Base-by-base conservation (phyloP, 2,329 filamentous ascomycete genomes). In the Epichloe sylvatica region DNA sequence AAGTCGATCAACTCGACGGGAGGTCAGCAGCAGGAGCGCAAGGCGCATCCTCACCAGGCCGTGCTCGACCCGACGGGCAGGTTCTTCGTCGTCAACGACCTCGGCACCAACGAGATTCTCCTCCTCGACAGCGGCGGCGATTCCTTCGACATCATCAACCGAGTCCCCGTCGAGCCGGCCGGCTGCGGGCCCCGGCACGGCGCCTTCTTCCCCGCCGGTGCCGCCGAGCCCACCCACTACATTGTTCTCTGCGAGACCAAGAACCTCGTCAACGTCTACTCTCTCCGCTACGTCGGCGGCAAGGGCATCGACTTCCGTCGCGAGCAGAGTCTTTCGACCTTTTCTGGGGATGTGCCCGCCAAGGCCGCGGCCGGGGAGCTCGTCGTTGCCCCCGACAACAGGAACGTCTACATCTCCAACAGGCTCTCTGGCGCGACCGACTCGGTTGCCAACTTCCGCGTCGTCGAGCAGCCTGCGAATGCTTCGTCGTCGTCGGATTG, bases 111-210 rank as follows among this genome's bases (percentile, higher is more conserved):
- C 61, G 58, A 61, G n/a, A 55, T 77, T 35, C 54, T 73, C 36
- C 55, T 76, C 49, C 59, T 76, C 36, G 70, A 75, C 63, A 61
- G 66, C 49, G 55, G 64, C 53, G 61, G 66, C 52, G 68, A 72
- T 48, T 57, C 60, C 15, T 75, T 63, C 56, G 58, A 61, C 6
- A 56, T 74, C 40, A 60, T 60, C 35, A 65, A 60, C 56, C 59
- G 56, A 40, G 57, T 67, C 38, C 44, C 54, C 5, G 60, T 71
- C 50, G 53, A 56, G 21, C 62, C 64, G 11, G 56, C 63, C 11
- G 70, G 69, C 50, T 68, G 67, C 38, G 74, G 74, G 0, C 74
- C 74, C 3, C 72, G 74, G 17, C 74, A 77, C 56, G 73, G 71
- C 45, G 66, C 66, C 55, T 76, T 74, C 62, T 68, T 69, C 59